Evolutionary conservation across 331 rosid species (phyloP).

Genomic region (Quercus tomentella): DNA sequence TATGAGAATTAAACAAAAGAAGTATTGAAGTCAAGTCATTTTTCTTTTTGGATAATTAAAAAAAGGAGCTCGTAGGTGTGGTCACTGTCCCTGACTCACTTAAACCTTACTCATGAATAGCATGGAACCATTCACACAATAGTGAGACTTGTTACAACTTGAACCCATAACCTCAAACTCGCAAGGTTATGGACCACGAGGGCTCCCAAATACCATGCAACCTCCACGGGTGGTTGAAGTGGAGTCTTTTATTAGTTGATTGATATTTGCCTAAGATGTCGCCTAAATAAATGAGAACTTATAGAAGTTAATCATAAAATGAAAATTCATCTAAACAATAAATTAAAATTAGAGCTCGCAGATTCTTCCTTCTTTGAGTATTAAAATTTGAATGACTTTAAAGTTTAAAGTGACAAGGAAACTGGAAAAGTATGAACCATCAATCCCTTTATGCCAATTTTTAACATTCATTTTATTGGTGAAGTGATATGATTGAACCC

Average conservation of each 20-base stretch:
- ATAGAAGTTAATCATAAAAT: neutral
- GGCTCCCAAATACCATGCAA: too few relatives aligned
- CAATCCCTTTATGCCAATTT: neutral
- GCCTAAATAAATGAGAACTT: neutral
- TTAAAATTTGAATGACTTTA: too few relatives aligned
- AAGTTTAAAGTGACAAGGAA: neutral
- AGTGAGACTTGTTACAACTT: too few relatives aligned
- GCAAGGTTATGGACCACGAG: too few relatives aligned
- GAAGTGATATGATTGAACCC: slow-evolving; percentile 3
- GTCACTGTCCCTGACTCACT: too few relatives aligned
- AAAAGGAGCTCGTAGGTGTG: fast-evolving
- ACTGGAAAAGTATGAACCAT: neutral
- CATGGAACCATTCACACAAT: too few relatives aligned
- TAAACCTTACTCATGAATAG: too few relatives aligned
- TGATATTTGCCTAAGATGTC: neutral
- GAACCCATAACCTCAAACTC: too few relatives aligned
- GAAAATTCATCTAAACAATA: neutral
- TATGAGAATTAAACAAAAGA: too few relatives aligned
- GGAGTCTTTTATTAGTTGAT: neutral
- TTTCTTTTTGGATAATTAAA: neutral
- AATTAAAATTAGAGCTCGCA: neutral
- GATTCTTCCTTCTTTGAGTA: neutral
- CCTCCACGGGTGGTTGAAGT: neutral
- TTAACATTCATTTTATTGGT: neutral
- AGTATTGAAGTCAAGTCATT: neutral